Evolutionary conservation across 352 stramenopile species (phyloP).

Genomic region (Phytopythium vexans): DNA sequence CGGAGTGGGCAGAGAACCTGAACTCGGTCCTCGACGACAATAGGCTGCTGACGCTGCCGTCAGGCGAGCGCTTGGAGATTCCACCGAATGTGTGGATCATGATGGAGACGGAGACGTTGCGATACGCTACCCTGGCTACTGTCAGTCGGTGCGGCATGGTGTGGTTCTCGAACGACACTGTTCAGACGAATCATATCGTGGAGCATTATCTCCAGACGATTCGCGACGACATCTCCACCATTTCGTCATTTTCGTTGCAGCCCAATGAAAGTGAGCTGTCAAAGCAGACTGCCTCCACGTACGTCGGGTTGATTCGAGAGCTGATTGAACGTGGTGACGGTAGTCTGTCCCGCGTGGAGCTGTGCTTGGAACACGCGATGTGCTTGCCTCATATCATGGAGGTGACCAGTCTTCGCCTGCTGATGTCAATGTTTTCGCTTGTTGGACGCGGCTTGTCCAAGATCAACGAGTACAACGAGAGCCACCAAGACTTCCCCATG

Average conservation of each 20-base stretch:
- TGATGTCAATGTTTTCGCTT: slow-evolving; percentile 97
- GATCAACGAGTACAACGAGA: slow-evolving; percentile 99
- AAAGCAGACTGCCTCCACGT: slow-evolving; percentile 62
- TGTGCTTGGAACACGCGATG: slow-evolving; percentile 93
- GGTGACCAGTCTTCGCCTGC: slow-evolving; percentile 89
- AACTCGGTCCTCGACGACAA: slow-evolving; percentile 99
- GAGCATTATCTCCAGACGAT: slow-evolving; percentile 83
- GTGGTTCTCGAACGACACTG: slow-evolving; percentile 97
- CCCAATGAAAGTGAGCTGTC: slow-evolving; percentile 59
- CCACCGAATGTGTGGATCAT: slow-evolving; percentile 99
- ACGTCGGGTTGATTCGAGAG: slow-evolving; percentile 55
- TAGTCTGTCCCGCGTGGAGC: slow-evolving; percentile 84
- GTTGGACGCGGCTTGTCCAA: slow-evolving; percentile 92
- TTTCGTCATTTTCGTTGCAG: slow-evolving; percentile 68
- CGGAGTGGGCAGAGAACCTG: slow-evolving; percentile 99
- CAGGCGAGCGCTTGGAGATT: slow-evolving; percentile 97
- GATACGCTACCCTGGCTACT: slow-evolving; percentile 98
- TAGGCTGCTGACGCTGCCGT: slow-evolving; percentile 98
- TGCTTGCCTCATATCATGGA: slow-evolving; percentile 95
- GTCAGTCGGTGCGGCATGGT: slow-evolving; percentile 99
- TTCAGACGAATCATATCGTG: slow-evolving; percentile 92
- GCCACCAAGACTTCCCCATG: slow-evolving; percentile 98
- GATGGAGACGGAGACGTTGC: slow-evolving; percentile 99
- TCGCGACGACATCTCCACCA: slow-evolving; percentile 51
- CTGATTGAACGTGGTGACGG: slow-evolving; percentile 50